Evolutionary conservation across 192 early-diverging fungal species (phyloP), one percentile per base, ranked within the genome.

Genomic region (Coemansia sp.): DNA sequence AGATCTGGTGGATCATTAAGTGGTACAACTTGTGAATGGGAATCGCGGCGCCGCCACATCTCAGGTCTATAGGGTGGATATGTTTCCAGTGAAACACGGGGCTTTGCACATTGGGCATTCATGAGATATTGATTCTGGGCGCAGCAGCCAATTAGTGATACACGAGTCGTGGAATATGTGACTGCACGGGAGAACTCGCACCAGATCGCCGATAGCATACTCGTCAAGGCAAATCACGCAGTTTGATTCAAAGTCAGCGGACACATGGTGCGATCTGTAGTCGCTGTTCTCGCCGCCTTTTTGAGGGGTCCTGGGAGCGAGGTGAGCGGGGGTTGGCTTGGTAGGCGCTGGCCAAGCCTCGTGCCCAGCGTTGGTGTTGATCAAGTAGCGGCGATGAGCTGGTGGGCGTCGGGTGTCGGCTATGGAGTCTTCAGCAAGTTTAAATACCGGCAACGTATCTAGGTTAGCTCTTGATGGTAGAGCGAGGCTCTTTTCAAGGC

Each of bases 161-260:
- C 90, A 92, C 9, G 59, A 69, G 35, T 76, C 70, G 73, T 92
- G 90, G 64, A 86, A 91, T 36, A 82, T 73, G 69, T 92, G 90
- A 0, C 65, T 65, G 64, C 90, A 92, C 0, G 82, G 79, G 3
- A 92, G 75, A 14, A 85, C 79, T 13, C 90, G 85, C 35, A 92
- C 75, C 9, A 55, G 26, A 20, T 88, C 87, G 26, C 76, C 85
- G 4, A 69, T 62, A 39, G 65, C 61, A 57, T 88, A 91, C 25
- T 86, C 86, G 41, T 84, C 85, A n/a, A 91, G 72, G 65, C 90
- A 92, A 18, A 92, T 73, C 3, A 87, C 85, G 57, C 90, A 92
- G 10, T 64, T 82, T 9, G 85, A 66, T 2, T 52, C 61, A 10
- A 39, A 57, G 20, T 45, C 59, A 2, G 21, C 14, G 12, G 56